These are phyloP conservation scores for Tetratostichococcus sp. DNA, from an alignment of 139 green algal genomes.

Conservation along the genomic window DNA sequence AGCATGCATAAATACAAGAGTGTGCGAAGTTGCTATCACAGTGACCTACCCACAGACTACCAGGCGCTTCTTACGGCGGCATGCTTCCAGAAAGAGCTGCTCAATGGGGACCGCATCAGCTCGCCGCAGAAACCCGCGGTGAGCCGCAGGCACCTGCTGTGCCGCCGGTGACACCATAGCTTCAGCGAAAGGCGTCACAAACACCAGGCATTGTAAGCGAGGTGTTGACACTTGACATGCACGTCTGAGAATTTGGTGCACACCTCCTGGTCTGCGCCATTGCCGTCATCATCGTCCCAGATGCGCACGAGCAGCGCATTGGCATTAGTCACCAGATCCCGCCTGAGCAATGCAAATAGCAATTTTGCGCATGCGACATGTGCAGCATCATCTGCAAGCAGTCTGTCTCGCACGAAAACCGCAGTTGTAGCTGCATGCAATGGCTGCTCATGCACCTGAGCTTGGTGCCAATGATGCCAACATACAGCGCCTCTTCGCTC, in stretches of 20 bases:
- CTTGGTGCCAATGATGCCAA: conserved; percentile 74
- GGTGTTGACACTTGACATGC: too few species aligned
- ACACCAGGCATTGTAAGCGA: too few species aligned
- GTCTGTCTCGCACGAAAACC: too few species aligned
- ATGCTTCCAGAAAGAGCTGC: conserved; percentile 50
- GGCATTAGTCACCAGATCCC: conserved; percentile 52
- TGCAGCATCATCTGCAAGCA: too few species aligned
- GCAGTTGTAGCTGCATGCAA: conserved; percentile 17
- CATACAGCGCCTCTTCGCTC: conserved; percentile 38
- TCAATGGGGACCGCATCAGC: conserved; percentile 42
- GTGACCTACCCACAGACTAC: conserved; percentile 38
- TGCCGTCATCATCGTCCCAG: conserved; percentile 35
- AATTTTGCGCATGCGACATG: too few species aligned
- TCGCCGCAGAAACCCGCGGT: conserved; percentile 60
- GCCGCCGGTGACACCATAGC: background rate
- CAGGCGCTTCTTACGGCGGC: conserved; percentile 32
- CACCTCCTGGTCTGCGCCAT: background rate
- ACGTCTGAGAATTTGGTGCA: too few species aligned
- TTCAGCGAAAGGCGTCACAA: too few species aligned
- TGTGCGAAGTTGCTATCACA: too few species aligned
- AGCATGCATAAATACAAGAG: too few species aligned
- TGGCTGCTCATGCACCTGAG: background rate
- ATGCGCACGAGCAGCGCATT: conserved; percentile 37
- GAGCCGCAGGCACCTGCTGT: conserved; percentile 31
- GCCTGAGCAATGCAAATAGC: too few species aligned